phyloP scores from a whole-genome alignment of 2,329 filamentous ascomycete genomes.

The Penicillium sclerotigenum region DNA sequence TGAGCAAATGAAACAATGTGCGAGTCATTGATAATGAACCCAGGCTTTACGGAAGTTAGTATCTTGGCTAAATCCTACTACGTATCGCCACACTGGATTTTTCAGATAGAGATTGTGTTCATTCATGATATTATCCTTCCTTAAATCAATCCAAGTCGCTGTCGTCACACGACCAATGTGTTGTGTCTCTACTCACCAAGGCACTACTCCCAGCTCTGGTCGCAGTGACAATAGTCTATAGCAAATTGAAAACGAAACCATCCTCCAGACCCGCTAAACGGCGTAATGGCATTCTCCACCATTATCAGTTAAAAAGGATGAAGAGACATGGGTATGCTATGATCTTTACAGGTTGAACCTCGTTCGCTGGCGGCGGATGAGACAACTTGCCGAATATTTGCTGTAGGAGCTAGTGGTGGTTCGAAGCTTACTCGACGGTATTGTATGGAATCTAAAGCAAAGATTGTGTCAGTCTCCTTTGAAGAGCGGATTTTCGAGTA shows the following conservation, averaged over 20 bases:
- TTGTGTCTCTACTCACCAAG: not conserved
- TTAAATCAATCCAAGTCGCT: no score
- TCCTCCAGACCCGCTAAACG: not conserved
- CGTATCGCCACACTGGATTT: not conserved
- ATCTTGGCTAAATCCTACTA: not conserved
- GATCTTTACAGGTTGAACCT: not conserved
- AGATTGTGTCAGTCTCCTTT: not conserved
- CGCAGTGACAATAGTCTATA: not conserved
- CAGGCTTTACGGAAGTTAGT: not conserved
- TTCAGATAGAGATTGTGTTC: not conserved
- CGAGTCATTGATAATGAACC: not conserved
- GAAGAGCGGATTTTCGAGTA: not conserved
- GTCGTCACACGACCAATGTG: not conserved
- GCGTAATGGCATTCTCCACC: not conserved
- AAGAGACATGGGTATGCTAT: not conserved
- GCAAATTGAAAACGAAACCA: not conserved
- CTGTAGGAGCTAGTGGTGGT: not conserved
- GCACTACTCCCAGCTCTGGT: not conserved
- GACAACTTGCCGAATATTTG: not conserved
- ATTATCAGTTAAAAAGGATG: not conserved
- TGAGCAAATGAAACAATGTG: slow-evolving; percentile 22
- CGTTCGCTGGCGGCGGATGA: not conserved
- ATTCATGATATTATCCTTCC: not conserved
- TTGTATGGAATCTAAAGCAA: no score
- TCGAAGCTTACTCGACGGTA: not conserved